A percentile compares a stretch with the other conserved stretches of the same genome.
Conservation (phyloP, 306 rosid genomes). For the Myrica gale region DNA sequence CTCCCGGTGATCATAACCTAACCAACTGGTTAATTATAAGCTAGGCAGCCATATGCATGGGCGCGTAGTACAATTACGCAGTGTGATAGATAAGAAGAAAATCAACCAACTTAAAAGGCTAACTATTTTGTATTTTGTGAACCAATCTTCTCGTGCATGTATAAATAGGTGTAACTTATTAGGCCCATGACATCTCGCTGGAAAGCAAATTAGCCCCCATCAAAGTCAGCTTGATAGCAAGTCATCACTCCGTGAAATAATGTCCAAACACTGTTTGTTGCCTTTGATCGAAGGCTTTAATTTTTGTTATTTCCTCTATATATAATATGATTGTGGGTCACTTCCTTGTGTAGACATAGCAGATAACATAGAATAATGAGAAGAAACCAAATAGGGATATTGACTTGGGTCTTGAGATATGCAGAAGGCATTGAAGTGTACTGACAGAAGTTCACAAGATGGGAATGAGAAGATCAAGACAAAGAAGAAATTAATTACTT, state of each 20-base stretch:
- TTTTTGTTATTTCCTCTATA: not conserved
- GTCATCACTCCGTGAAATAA: too few relatives aligned
- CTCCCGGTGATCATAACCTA: too few relatives aligned
- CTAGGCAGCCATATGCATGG: too few relatives aligned
- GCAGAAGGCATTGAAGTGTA: constrained; percentile 17
- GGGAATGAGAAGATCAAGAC: constrained; percentile 37
- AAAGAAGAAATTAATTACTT: constrained; percentile 28
- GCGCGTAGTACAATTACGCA: too few relatives aligned
- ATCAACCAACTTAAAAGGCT: too few relatives aligned
- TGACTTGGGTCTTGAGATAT: not conserved
- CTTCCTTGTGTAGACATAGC: not conserved
- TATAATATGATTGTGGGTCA: constrained; percentile 19
- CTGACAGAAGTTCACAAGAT: constrained; percentile 45
- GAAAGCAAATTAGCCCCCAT: not conserved
- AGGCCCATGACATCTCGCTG: too few relatives aligned
- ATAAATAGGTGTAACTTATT: too few relatives aligned
- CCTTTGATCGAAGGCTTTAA: not conserved
- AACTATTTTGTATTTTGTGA: too few relatives aligned
- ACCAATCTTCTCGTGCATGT: too few relatives aligned
- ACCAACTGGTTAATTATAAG: too few relatives aligned
- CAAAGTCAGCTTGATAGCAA: not conserved
- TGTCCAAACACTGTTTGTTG: not conserved
- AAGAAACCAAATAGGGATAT: not conserved
- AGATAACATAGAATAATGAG: not conserved
- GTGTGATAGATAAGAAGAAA: too few relatives aligned